Evolutionary conservation across 1,284 basidiomycete genomes (phyloP).

Genomic region (Cryptococcus sp.): DNA sequence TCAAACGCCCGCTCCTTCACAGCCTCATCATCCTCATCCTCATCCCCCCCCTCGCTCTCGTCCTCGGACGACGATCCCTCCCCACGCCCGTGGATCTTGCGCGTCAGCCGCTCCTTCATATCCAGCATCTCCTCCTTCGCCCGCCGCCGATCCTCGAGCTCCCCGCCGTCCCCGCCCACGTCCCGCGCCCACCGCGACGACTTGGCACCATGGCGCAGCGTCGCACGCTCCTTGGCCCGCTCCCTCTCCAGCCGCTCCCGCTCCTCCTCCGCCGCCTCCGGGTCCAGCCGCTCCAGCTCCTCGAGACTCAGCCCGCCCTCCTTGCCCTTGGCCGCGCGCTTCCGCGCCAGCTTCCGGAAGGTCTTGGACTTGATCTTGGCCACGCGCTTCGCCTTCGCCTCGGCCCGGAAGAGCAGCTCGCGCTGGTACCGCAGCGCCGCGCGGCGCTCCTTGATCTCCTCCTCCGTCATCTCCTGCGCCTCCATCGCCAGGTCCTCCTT

Average conservation of each 20-base stretch:
- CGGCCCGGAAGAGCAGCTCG: conserved; percentile 90
- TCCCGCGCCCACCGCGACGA: conserved; percentile 62
- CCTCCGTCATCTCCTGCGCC: conserved; percentile 63
- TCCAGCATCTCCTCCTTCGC: conserved; percentile 57
- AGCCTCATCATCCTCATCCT: conserved; percentile 54
- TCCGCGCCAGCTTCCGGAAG: conserved; percentile 79
- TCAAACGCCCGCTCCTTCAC: conserved; percentile 69
- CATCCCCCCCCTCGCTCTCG: conserved; percentile 54
- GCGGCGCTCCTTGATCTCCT: conserved; percentile 77
- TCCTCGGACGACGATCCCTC: conserved; percentile 52
- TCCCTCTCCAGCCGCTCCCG: conserved; percentile 69
- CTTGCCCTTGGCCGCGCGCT: conserved; percentile 62
- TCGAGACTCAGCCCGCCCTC: conserved; percentile 49
- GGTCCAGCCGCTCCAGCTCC: conserved; percentile 51
- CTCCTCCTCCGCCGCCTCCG: conserved; percentile 59
- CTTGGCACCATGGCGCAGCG: conserved; percentile 64
- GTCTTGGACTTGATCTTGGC: conserved; percentile 96
- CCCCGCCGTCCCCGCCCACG: conserved; percentile 31
- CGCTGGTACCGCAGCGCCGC: conserved; percentile 81
- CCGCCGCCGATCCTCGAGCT: conserved; percentile 32
- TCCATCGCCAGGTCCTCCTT: conserved; percentile 79
- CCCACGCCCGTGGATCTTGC: conserved; percentile 58
- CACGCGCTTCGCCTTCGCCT: conserved; percentile 83
- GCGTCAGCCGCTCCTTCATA: conserved; percentile 72
- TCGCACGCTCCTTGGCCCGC: conserved; percentile 79